Conservation (phyloP, 306 rosid genomes). For the Prosopis cineraria region DNA sequence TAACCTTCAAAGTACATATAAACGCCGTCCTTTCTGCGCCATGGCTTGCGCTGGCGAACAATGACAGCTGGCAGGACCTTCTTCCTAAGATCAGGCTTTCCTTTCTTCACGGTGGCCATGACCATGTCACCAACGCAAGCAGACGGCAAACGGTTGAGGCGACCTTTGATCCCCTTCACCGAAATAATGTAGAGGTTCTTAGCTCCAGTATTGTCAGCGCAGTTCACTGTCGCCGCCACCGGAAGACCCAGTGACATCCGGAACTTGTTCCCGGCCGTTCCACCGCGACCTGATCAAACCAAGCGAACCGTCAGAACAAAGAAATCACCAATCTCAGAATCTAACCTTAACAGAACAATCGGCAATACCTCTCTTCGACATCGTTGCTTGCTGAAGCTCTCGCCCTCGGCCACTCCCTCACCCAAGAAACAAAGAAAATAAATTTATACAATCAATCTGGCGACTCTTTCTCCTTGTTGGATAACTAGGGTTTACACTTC, state of each 20-base stretch:
- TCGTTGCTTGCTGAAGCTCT: constrained; percentile 32
- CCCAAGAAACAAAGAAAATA: neutral
- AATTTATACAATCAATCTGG: neutral
- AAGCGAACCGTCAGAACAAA: neutral
- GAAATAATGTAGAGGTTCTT: constrained; percentile 92
- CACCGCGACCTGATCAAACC: constrained; percentile 65
- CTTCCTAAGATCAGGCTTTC: constrained; percentile 89
- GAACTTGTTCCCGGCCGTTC: constrained; percentile 89
- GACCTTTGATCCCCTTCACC: constrained; percentile 89
- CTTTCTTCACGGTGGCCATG: constrained; percentile 93
- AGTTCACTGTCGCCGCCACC: constrained; percentile 94
- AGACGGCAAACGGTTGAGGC: constrained; percentile 78
- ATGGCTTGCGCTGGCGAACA: constrained; percentile 88
- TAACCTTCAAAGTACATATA: constrained; percentile 91
- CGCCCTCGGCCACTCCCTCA: neutral
- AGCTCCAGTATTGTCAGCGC: constrained; percentile 89
- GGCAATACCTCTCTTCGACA: constrained; percentile 64
- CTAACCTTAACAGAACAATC: neutral
- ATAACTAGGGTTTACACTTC: constrained; percentile 13
- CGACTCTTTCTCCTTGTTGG: neutral
- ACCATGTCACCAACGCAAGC: constrained; percentile 98
- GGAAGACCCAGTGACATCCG: constrained; percentile 94
- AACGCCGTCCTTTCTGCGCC: constrained; percentile 98
- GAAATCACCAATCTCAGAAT: neutral
- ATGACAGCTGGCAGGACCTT: constrained; percentile 89